phyloP scores from a whole-genome alignment of 371 early-diverging fungal genomes.

The Cokeromyces recurvatus region DNA sequence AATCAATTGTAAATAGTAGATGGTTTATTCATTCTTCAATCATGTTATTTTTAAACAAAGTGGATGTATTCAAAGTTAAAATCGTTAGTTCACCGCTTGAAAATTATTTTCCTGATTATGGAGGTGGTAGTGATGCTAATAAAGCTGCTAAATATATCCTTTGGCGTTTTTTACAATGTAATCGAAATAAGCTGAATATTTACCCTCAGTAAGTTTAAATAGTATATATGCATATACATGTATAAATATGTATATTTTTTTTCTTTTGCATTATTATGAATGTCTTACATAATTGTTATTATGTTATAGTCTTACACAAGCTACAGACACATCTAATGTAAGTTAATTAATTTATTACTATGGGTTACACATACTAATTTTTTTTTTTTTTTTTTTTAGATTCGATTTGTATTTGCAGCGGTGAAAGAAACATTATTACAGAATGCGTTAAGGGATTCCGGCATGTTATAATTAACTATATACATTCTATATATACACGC shows the following conservation, averaged over 20 bases:
- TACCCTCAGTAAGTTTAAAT: slow-evolving; percentile 73
- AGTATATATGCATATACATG: slow-evolving; percentile 34
- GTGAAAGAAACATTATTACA: slow-evolving; percentile 77
- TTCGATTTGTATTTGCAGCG: slow-evolving; percentile 71
- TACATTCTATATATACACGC: too few species aligned
- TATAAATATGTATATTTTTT: background rate
- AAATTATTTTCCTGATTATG: slow-evolving; percentile 60
- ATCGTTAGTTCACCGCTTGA: slow-evolving; percentile 58
- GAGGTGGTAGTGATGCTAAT: slow-evolving; percentile 47
- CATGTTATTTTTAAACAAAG: slow-evolving; percentile 82
- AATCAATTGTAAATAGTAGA: slow-evolving; percentile 69
- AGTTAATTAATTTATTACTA: slow-evolving; percentile 8
- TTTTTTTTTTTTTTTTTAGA: slow-evolving; percentile 17
- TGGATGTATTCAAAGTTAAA: slow-evolving; percentile 76
- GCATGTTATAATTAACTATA: slow-evolving; percentile 46
- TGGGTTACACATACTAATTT: too few species aligned
- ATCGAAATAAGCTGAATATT: slow-evolving; percentile 70
- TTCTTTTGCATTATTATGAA: background rate
- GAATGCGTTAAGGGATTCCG: slow-evolving; percentile 66
- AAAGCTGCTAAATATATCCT: slow-evolving; percentile 81
- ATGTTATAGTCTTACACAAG: slow-evolving; percentile 75
- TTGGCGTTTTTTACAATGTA: slow-evolving; percentile 74
- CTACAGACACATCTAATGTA: slow-evolving; percentile 80
- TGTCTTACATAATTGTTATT: slow-evolving; percentile 45
- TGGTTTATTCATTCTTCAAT: slow-evolving; percentile 76